These are phyloP conservation scores for Cryptococcus depauperatus DNA, from an alignment of 1,284 basidiomycete genomes.

Conservation along the genomic window DNA sequence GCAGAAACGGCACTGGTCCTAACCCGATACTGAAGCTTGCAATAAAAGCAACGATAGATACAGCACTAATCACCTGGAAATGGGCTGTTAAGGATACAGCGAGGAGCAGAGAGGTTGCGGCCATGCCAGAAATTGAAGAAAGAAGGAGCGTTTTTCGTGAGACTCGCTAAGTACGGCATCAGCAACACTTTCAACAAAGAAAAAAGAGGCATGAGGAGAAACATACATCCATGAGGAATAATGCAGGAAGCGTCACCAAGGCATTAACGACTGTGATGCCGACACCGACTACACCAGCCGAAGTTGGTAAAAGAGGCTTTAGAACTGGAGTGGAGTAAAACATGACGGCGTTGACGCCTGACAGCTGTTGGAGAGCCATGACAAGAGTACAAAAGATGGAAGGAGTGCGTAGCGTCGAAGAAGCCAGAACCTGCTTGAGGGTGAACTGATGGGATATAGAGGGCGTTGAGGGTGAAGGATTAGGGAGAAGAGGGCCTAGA, in stretches of 20 bases:
- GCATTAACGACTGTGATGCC: constrained; percentile 63
- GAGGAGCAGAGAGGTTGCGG: constrained; percentile 59
- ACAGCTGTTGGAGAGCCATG: constrained; percentile 70
- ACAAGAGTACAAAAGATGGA: constrained; percentile 62
- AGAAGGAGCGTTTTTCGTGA: constrained; percentile 46
- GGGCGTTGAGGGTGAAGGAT: neutral
- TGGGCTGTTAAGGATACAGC: constrained; percentile 64
- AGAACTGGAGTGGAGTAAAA: constrained; percentile 86
- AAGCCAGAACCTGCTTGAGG: constrained; percentile 44
- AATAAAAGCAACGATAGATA: constrained; percentile 74
- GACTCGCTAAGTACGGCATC: constrained; percentile 35
- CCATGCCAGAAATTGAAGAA: constrained; percentile 53
- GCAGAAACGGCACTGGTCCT: constrained; percentile 86
- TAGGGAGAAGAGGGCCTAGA: neutral
- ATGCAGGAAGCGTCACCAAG: constrained; percentile 68
- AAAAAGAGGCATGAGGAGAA: too few species aligned
- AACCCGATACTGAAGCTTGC: constrained; percentile 80
- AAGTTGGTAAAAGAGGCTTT: constrained; percentile 62
- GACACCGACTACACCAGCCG: constrained; percentile 50
- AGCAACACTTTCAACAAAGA: too few species aligned
- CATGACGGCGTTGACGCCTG: constrained; percentile 71
- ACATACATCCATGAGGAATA: constrained; percentile 78
- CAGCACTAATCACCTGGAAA: constrained; percentile 56
- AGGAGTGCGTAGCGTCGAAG: constrained; percentile 57
- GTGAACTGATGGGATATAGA: constrained; percentile 28